Percentiles rank a stretch among this genome's conserved stretches.
phyloP scores from a whole-genome alignment of 805 yeast species.

The Kodamaea lidongshanica region DNA sequence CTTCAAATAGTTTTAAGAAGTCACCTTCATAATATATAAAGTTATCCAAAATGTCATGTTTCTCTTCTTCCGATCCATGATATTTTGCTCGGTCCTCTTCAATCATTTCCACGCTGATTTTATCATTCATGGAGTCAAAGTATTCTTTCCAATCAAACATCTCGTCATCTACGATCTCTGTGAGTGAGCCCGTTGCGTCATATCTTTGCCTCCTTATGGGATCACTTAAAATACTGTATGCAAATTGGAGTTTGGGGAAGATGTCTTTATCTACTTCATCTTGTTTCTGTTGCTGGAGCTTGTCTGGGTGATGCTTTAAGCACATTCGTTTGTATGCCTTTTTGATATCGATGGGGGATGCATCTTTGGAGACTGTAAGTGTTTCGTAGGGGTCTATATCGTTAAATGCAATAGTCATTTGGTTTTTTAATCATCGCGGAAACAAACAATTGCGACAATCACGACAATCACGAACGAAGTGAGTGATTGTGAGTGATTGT shows the following conservation, averaged over 20 bases:
- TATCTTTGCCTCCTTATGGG: conserved; percentile 47
- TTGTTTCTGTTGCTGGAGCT: conserved; percentile 17
- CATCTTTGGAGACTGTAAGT: conserved; percentile 35
- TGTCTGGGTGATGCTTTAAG: conserved; percentile 24
- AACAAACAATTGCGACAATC: no score
- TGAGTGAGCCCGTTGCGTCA: conserved; percentile 66
- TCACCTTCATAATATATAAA: conserved; percentile 62
- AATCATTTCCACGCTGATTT: conserved; percentile 58
- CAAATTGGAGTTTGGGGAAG: conserved; percentile 69
- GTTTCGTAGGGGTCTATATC: conserved; percentile 59
- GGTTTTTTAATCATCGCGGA: conserved; percentile 1
- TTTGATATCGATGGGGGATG: conserved; percentile 52
- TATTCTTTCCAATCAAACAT: conserved; percentile 55
- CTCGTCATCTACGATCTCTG: conserved; percentile 26
- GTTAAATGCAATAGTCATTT: conserved; percentile 25
- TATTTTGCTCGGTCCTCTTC: conserved; percentile 62
- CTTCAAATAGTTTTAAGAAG: conserved; percentile 62
- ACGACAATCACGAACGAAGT: no score
- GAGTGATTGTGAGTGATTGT: no score
- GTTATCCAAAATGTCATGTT: conserved; percentile 53
- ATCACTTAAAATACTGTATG: conserved; percentile 66
- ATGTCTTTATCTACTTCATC: conserved; percentile 15
- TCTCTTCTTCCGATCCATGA: conserved; percentile 56
- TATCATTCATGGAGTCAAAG: conserved; percentile 42
- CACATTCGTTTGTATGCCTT: conserved; percentile 36